Percentiles rank a stretch among this genome's conserved stretches.
Conservation (phyloP, 1,139 yeast genomes). For the Lodderomyces theae region DNA sequence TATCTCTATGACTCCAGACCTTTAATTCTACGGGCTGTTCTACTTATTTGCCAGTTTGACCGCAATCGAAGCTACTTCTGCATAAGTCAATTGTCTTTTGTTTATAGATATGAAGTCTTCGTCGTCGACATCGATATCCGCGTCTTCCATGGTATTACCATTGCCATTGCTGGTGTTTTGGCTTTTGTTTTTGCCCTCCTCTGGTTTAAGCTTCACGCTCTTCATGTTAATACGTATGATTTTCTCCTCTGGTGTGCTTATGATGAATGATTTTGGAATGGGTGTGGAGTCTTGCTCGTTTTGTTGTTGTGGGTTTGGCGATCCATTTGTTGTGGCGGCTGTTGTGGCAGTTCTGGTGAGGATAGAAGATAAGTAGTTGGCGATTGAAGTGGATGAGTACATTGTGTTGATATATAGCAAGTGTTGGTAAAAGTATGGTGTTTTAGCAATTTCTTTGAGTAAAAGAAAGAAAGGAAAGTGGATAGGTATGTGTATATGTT, state of each 20-base stretch:
- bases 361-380: background rate
- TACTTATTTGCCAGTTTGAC: slow-evolving; percentile 10
- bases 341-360: background rate
- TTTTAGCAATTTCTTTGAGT: no score
- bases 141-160: slow-evolving; percentile 12
- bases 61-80: slow-evolving; percentile 42
- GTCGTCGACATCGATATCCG: slow-evolving; percentile 18
- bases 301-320: background rate
- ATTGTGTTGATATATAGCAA: background rate
- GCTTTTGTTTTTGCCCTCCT: background rate
- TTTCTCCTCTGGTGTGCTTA: slow-evolving; percentile 1
- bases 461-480: background rate
- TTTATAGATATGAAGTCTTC: slow-evolving; percentile 40
- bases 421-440: background rate
- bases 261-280: background rate
- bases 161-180: background rate
- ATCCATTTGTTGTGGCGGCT: background rate
- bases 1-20: background rate
- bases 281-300: background rate
- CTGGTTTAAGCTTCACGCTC: slow-evolving; percentile 1
- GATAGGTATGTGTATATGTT: no score
- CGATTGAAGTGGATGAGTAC: background rate
- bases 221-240: slow-evolving; percentile 1
- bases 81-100: slow-evolving; percentile 38
- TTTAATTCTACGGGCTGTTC: no score